phyloP scores from a whole-genome alignment of 306 rosid species.

The Erythrophleum fordii region DNA sequence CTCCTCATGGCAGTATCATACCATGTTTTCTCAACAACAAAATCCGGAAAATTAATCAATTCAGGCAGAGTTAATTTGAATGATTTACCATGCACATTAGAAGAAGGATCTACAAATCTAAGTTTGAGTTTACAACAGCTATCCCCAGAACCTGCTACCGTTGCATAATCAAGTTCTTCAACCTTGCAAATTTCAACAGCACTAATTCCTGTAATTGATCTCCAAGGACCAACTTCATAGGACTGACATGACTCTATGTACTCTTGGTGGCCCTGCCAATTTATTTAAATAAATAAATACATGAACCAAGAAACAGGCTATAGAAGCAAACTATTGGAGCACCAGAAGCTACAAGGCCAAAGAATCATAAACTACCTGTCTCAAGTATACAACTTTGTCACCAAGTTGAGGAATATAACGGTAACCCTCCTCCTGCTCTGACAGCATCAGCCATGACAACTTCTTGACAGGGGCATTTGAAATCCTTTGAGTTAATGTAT shows the following conservation, averaged over 20 bases:
- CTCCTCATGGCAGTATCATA: conserved; percentile 68
- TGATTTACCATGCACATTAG: conserved; percentile 46
- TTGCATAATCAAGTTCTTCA: conserved; percentile 65
- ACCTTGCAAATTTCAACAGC: conserved; percentile 82
- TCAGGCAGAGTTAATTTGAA: conserved; percentile 74
- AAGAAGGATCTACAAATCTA: conserved; percentile 64
- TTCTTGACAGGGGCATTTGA: conserved; percentile 52
- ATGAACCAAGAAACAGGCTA: conserved; percentile 21
- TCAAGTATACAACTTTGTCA: conserved; percentile 82
- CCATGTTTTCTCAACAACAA: conserved; percentile 81
- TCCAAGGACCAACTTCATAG: conserved; percentile 56
- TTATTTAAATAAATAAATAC: conserved; percentile 22
- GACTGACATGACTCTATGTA: conserved; percentile 40
- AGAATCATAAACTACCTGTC: conserved; percentile 61
- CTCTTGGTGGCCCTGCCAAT: conserved; percentile 83
- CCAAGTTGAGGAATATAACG: conserved; percentile 92
- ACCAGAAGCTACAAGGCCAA: conserved; percentile 4
- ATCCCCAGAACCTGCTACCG: conserved; percentile 78
- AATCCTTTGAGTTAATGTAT: conserved; percentile 48
- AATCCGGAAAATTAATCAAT: conserved; percentile 70
- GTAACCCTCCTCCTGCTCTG: conserved; percentile 66
- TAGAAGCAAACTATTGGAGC: conserved; percentile 23
- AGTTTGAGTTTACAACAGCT: conserved; percentile 80
- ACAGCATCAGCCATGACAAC: conserved; percentile 76
- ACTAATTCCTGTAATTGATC: conserved; percentile 44